Conservation (phyloP, 2,329 filamentous ascomycete genomes). For the Bipolaris cookei region DNA sequence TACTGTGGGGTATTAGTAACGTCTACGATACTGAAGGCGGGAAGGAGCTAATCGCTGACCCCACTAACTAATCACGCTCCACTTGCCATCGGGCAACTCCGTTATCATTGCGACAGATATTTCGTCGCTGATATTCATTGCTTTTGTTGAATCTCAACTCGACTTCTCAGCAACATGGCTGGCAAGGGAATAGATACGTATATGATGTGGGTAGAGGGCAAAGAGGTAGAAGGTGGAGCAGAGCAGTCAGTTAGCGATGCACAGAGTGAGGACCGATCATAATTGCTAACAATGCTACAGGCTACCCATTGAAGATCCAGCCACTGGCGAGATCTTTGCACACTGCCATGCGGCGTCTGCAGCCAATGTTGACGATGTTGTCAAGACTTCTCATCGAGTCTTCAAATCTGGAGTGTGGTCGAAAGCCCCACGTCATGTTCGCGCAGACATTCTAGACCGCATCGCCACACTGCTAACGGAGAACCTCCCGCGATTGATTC, state of each 20-base stretch:
- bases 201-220: slow-evolving; percentile 53
- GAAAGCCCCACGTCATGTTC: slow-evolving; percentile 60
- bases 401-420: slow-evolving; percentile 65
- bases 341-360: slow-evolving; percentile 58
- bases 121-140: slow-evolving; percentile 1
- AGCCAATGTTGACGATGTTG: slow-evolving; percentile 53
- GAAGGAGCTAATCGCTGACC: slow-evolving; percentile 10
- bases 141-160: neutral
- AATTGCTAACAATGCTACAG: slow-evolving; percentile 42
- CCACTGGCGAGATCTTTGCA: slow-evolving; percentile 61
- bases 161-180: slow-evolving; percentile 11
- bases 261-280: slow-evolving; percentile 14
- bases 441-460: slow-evolving; percentile 68
- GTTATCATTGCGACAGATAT: slow-evolving; percentile 9
- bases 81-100: slow-evolving; percentile 31
- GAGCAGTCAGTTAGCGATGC: slow-evolving; percentile 54
- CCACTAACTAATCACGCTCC: slow-evolving; percentile 30
- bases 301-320: slow-evolving; percentile 61
- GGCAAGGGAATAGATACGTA: slow-evolving; percentile 19
- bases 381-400: slow-evolving; percentile 53
- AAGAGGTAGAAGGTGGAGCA: slow-evolving; percentile 51
- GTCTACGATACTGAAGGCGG: neutral
- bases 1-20: neutral
- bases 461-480: slow-evolving; percentile 62
- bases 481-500: slow-evolving; percentile 63